These are phyloP conservation scores for Mycena indigotica DNA, from an alignment of 768 basidiomycete species.

Conservation along the genomic window DNA sequence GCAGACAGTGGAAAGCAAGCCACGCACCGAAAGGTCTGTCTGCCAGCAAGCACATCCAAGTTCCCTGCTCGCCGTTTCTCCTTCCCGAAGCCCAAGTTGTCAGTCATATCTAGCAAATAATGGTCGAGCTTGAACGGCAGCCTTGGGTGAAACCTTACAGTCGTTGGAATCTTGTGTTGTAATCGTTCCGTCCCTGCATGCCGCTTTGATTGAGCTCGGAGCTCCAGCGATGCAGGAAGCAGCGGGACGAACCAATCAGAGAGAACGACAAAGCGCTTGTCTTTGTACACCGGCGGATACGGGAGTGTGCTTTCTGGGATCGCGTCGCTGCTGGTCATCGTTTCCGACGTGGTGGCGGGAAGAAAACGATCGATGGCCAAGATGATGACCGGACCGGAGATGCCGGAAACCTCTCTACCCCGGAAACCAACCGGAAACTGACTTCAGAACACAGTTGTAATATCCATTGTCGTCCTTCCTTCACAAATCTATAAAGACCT, in stretches of 20 bases:
- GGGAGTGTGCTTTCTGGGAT: constrained; percentile 69
- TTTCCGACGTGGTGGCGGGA: constrained; percentile 28
- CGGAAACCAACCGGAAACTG: too few species aligned
- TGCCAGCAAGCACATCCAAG: constrained; percentile 66
- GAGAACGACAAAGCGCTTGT: constrained; percentile 83
- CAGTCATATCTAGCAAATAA: constrained; percentile 89
- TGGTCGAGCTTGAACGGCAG: too few species aligned
- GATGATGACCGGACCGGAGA: too few species aligned
- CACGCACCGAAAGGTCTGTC: constrained; percentile 66
- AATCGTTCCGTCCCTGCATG: constrained; percentile 85
- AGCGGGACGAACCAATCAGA: constrained; percentile 73
- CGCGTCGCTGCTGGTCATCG: constrained; percentile 16
- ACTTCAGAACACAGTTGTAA: too few species aligned
- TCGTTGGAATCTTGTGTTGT: constrained; percentile 93
- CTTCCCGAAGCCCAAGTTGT: constrained; percentile 84
- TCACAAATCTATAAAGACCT: too few species aligned
- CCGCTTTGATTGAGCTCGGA: constrained; percentile 1
- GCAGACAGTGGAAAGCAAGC: constrained; percentile 20
- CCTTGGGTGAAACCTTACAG: constrained; percentile 65
- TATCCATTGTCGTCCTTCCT: too few species aligned
- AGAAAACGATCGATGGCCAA: too few species aligned
- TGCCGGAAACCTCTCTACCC: too few species aligned
- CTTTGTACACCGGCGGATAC: constrained; percentile 76
- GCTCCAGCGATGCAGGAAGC: background rate
- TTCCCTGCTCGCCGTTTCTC: constrained; percentile 75